These are phyloP conservation scores for Circinella minor DNA, from an alignment of 371 early-diverging fungal species.

Conservation along the genomic window DNA sequence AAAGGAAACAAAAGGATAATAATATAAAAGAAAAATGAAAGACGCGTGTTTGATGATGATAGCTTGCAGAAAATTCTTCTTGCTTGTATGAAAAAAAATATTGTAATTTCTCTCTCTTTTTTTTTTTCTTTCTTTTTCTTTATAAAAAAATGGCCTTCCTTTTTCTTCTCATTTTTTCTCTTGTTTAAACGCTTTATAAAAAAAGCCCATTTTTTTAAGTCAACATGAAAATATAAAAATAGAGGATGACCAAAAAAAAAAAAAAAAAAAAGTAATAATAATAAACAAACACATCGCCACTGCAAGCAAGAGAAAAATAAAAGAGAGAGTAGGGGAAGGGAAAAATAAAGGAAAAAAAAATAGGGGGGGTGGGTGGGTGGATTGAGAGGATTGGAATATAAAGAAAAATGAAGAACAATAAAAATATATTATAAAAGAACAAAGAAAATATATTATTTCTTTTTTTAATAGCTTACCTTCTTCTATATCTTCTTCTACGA, in stretches of 20 bases:
- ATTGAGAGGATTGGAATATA: no score
- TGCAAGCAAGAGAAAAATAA: no score
- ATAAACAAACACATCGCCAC: no score
- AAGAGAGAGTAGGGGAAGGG: neutral
- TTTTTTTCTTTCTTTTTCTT: slow-evolving; percentile 2
- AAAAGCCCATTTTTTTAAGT: slow-evolving; percentile 1
- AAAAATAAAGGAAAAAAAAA: neutral
- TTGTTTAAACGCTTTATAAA: slow-evolving; percentile 2
- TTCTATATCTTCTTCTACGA: slow-evolving; percentile 17
- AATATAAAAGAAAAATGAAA: no score
- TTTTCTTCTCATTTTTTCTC: neutral
- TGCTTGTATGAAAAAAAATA: no score
- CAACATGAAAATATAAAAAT: neutral
- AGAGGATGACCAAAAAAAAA: slow-evolving; percentile 6
- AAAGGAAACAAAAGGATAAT: no score
- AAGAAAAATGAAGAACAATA: neutral
- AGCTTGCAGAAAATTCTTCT: no score
- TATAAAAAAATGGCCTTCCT: neutral
- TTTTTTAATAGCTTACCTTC: slow-evolving; percentile 17
- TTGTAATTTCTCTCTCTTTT: neutral
- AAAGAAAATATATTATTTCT: no score
- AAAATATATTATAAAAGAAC: neutral
- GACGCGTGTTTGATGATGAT: no score
- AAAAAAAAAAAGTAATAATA: neutral
- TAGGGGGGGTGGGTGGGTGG: no score